These are phyloP conservation scores for Byssochlamys sp. DNA, from an alignment of 2,329 filamentous ascomycete genomes.

Conservation along the genomic window DNA sequence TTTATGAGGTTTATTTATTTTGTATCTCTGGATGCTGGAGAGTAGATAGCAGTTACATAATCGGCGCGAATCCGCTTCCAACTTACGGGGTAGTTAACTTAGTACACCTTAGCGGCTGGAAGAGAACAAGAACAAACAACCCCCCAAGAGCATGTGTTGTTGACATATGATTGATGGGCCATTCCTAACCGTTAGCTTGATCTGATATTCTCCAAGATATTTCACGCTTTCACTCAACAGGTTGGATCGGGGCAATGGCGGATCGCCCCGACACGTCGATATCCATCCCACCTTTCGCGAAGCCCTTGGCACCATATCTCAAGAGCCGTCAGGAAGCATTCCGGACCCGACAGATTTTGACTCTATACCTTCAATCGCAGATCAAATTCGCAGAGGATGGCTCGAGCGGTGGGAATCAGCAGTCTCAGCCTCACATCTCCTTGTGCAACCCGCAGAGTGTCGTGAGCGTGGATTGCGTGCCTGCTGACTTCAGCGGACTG, in stretches of 20 bases:
- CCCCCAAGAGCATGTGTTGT: not conserved
- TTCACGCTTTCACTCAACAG: no score
- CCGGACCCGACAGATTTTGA: slow-evolving; percentile 31
- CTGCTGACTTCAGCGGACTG: slow-evolving; percentile 32
- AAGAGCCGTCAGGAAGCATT: slow-evolving; percentile 30
- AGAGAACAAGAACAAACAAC: not conserved
- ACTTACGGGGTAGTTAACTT: not conserved
- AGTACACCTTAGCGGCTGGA: not conserved
- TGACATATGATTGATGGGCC: not conserved
- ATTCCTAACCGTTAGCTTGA: not conserved
- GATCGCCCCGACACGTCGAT: not conserved
- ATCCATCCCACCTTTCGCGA: slow-evolving; percentile 26
- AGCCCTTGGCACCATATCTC: slow-evolving; percentile 30
- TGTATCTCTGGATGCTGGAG: no score
- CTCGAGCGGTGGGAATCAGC: slow-evolving; percentile 10
- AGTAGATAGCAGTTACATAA: not conserved
- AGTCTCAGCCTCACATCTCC: slow-evolving; percentile 23
- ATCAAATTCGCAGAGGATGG: slow-evolving; percentile 23
- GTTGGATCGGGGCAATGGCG: not conserved
- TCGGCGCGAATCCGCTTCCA: not conserved
- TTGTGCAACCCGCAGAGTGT: slow-evolving; percentile 26
- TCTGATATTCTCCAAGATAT: not conserved
- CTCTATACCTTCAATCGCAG: slow-evolving; percentile 28
- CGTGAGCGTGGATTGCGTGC: slow-evolving; percentile 24
- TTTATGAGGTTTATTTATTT: no score